Conservation (phyloP, 306 rosid genomes). For the Ormosia semicastrata region DNA sequence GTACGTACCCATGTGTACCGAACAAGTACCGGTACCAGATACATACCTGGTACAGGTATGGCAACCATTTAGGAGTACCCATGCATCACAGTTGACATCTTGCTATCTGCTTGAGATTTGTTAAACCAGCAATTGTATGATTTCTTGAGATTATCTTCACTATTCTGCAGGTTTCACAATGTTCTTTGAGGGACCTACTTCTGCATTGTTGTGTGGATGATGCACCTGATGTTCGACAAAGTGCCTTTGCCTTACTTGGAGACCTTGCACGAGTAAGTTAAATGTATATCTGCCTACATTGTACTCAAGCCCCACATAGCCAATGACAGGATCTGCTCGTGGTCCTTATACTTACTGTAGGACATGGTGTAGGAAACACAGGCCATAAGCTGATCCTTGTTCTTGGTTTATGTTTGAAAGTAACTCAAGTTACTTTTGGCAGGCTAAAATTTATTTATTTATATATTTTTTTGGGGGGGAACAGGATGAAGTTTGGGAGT, state of each 20-base stretch:
- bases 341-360: neutral
- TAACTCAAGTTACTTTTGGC: neutral
- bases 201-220: slow-evolving; percentile 88
- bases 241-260: slow-evolving; percentile 96
- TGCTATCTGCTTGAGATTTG: slow-evolving; percentile 1
- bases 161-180: slow-evolving; percentile 71
- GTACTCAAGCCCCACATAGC: neutral
- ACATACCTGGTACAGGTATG: too few species aligned
- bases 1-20: too few species aligned
- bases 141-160: slow-evolving; percentile 18
- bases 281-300: neutral
- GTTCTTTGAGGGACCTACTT: slow-evolving; percentile 83
- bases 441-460: neutral
- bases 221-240: slow-evolving; percentile 91
- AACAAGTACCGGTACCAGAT: too few species aligned
- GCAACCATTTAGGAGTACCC: too few species aligned
- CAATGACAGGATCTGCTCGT: neutral
- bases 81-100: neutral
- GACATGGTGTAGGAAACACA: neutral
- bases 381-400: neutral
- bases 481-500: neutral
- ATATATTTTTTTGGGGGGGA: neutral
- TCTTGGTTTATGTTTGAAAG: neutral
- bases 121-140: slow-evolving; percentile 14
- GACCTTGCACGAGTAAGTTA: slow-evolving; percentile 97